Base-by-base conservation (phyloP, 2,329 filamentous ascomycete species). In the Verticillium zaregamsianum region DNA sequence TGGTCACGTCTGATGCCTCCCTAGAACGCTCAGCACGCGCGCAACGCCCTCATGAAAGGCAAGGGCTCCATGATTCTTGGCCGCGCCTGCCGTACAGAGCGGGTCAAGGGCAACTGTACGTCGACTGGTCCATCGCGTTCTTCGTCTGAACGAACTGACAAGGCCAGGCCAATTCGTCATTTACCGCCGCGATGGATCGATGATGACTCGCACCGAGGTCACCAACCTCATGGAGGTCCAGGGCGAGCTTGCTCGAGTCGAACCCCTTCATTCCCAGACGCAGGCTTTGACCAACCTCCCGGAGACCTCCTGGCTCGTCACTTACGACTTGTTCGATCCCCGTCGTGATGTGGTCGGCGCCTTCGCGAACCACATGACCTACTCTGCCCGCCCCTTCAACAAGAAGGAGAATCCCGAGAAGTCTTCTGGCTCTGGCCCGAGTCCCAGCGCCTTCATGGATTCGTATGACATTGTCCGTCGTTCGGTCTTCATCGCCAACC, bases 31-130 rank as follows among this genome's bases (percentile, higher is more conserved):
- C 70, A 76, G 0, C 75, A 86, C 68, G 86, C 86, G 2, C 70
- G 77, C 20, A 66, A 62, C 15, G 86, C 86, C 23, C 74, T 85
- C 59, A 65, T 67, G 2, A 62, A 79, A 4, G 85, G 81, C 9
- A 78, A 77, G 52, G 82, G 82, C 14, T 69, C 74, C 9, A 63
- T 79, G 3, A 82, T 88, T 59, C 76, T 82, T 54, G 85, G 84
- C 15, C 83, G 87, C 12, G 76, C 80, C 14, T 86, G 83, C 71
- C 84, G 87, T 20, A 83, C 80, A 23, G 86, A 90, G 73, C 82
- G 79, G 71, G 84, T 84, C 23, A 82, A 82, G 65, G 86, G 82
- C 31, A 55, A 39, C 3, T 37, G 3, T 37, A 23, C 7, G 17
- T 62, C 40, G 17, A 5, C 8, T 23, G 20, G 25, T 23, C 20